Percentiles rank a stretch among this genome's conserved stretches.
Conservation (phyloP, 257 asterid species). For the Paraleonurus japonicus region DNA sequence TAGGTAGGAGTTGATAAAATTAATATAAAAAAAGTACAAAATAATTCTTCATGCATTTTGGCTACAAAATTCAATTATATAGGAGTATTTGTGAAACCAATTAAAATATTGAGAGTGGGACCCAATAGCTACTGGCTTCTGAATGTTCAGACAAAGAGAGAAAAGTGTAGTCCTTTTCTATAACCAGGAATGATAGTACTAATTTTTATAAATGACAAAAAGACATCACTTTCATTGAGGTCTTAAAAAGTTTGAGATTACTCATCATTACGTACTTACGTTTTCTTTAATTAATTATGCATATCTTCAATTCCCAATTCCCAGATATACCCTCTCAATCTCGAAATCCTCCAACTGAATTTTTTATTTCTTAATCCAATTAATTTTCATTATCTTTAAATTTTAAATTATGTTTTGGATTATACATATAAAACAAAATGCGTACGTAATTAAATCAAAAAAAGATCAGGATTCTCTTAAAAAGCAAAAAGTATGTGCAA, state of each 20-base stretch:
- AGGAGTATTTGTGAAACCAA: neutral
- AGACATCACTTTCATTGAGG: neutral
- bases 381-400: too few species aligned
- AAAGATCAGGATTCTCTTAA: neutral
- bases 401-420: too few species aligned
- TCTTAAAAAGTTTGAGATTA: constrained; percentile 17
- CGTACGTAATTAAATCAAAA: neutral
- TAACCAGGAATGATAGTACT: neutral
- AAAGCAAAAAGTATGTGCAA: neutral
- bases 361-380: neutral
- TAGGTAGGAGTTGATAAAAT: too few species aligned
- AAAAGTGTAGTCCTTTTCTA: constrained; percentile 1
- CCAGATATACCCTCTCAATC: constrained; percentile 19
- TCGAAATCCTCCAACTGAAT: neutral
- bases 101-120: neutral
- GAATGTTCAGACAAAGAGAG: neutral
- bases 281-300: neutral
- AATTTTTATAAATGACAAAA: constrained; percentile 3
- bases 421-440: neutral
- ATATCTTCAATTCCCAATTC: constrained; percentile 4
- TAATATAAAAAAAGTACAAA: too few species aligned
- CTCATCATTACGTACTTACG: neutral
- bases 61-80: neutral
- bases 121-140: neutral
- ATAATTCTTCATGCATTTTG: too few species aligned